Evolutionary conservation across 192 early-diverging fungal species (phyloP).

Genomic region (Entomortierella beljakovae): DNA sequence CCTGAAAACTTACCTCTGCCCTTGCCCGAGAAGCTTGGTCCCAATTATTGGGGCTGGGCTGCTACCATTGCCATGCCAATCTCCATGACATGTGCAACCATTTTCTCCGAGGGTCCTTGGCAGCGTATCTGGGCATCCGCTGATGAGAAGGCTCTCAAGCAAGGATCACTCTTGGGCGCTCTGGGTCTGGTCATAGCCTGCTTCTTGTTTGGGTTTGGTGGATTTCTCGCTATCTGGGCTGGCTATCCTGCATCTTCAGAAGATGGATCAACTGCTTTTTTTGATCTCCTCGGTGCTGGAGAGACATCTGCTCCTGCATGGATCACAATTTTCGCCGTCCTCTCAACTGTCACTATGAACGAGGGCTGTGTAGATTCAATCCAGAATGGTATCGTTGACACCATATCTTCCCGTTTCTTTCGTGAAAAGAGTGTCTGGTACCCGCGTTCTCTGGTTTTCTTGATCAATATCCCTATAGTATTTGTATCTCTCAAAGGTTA

Average conservation of each 20-base stretch:
- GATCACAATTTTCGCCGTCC: slow-evolving; percentile 69
- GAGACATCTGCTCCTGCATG: slow-evolving; percentile 57
- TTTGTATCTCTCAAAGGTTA: slow-evolving; percentile 67
- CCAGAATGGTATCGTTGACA: slow-evolving; percentile 76
- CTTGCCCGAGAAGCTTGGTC: slow-evolving; percentile 63
- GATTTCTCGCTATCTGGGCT: slow-evolving; percentile 75
- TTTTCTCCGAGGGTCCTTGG: slow-evolving; percentile 81
- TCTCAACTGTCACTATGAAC: slow-evolving; percentile 71
- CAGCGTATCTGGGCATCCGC: slow-evolving; percentile 78
- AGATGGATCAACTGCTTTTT: slow-evolving; percentile 71
- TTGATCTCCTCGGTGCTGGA: slow-evolving; percentile 68
- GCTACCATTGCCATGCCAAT: slow-evolving; percentile 70
- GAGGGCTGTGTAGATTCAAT: slow-evolving; percentile 76
- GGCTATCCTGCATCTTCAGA: slow-evolving; percentile 56
- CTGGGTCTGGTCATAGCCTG: slow-evolving; percentile 65
- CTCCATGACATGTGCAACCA: slow-evolving; percentile 69
- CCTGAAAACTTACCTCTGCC: slow-evolving; percentile 59
- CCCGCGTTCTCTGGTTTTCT: slow-evolving; percentile 48
- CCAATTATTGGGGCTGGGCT: slow-evolving; percentile 76
- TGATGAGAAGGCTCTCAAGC: slow-evolving; percentile 68
- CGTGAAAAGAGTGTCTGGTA: slow-evolving; percentile 55
- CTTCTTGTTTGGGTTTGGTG: slow-evolving; percentile 69
- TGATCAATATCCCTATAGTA: slow-evolving; percentile 58
- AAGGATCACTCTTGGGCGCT: slow-evolving; percentile 67
- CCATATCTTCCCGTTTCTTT: slow-evolving; percentile 66